Evolutionary conservation across 2,329 filamentous ascomycete species (phyloP).

Genomic region (Aspergillus sp.): DNA sequence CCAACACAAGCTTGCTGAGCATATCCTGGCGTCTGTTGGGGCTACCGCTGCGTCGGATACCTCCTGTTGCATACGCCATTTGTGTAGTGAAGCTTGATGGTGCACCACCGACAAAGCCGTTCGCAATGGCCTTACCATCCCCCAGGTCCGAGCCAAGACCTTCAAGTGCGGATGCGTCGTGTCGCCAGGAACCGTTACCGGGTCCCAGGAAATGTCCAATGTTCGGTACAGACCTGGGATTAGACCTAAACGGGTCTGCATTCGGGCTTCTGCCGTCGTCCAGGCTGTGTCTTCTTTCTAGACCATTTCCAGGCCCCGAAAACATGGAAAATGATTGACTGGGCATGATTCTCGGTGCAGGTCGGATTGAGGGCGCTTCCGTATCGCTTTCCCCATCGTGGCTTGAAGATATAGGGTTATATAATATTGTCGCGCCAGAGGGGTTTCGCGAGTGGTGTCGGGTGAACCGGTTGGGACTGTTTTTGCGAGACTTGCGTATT

Average conservation of each 20-base stretch:
- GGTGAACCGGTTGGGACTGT: constrained; percentile 37
- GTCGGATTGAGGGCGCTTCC: constrained; percentile 22
- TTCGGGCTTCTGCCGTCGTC: constrained; percentile 54
- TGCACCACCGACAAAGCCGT: constrained; percentile 62
- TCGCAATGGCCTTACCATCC: constrained; percentile 60
- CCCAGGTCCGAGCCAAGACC: constrained; percentile 73
- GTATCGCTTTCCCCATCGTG: constrained; percentile 40
- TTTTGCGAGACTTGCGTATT: constrained; percentile 39
- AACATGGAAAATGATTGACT: constrained; percentile 34
- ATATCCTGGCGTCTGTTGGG: constrained; percentile 65
- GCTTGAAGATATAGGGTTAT: constrained; percentile 62
- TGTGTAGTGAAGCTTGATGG: constrained; percentile 79
- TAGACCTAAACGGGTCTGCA: constrained; percentile 53
- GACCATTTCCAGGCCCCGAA: constrained; percentile 42
- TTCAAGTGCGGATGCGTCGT: constrained; percentile 67
- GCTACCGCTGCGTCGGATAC: constrained; percentile 48
- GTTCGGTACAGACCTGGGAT: constrained; percentile 58
- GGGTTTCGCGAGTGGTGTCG: constrained; percentile 67
- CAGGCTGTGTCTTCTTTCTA: constrained; percentile 36
- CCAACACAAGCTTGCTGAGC: constrained; percentile 76
- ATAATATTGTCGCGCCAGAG: constrained; percentile 82
- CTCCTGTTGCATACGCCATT: constrained; percentile 70
- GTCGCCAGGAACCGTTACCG: constrained; percentile 31
- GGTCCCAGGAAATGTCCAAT: constrained; percentile 56
- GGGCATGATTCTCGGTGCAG: constrained; percentile 29